These are phyloP conservation scores for Helotiales sp. DNA, from an alignment of 2,329 filamentous ascomycete genomes.

Conservation along the genomic window DNA sequence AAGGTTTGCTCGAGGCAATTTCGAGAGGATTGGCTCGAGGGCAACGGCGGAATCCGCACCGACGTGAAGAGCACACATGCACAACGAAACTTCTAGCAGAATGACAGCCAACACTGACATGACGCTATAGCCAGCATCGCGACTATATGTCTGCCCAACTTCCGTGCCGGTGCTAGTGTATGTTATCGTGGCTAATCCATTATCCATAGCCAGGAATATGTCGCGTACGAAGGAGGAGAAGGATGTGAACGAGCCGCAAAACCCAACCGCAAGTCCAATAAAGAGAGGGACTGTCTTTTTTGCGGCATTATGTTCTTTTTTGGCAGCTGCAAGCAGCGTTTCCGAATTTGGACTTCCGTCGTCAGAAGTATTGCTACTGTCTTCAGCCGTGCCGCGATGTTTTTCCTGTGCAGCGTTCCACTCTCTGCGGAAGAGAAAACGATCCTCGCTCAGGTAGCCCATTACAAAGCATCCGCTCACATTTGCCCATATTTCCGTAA, in stretches of 20 bases:
- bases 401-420: background rate
- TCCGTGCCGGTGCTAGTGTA: background rate
- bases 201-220: slow-evolving; percentile 72
- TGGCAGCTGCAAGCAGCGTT: slow-evolving; percentile 39
- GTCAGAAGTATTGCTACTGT: background rate
- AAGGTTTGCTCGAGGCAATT: slow-evolving; percentile 53
- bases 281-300: slow-evolving; percentile 88
- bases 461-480: slow-evolving; percentile 75
- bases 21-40: slow-evolving; percentile 55
- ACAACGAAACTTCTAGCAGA: slow-evolving; percentile 68
- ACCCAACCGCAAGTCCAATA: slow-evolving; percentile 80
- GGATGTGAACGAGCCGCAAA: slow-evolving; percentile 83
- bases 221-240: slow-evolving; percentile 83
- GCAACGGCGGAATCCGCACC: slow-evolving; percentile 72
- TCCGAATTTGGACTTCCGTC: background rate
- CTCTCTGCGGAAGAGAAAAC: slow-evolving; percentile 61
- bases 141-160: slow-evolving; percentile 39
- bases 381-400: background rate
- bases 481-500: slow-evolving; percentile 80
- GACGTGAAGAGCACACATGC: slow-evolving; percentile 64
- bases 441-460: slow-evolving; percentile 79
- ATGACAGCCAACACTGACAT: slow-evolving; percentile 73
- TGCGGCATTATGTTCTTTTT: slow-evolving; percentile 55
- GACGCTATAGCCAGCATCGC: slow-evolving; percentile 75
- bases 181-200: slow-evolving; percentile 42